phyloP scores from a whole-genome alignment of 768 basidiomycete genomes.

The Filobasidium wieringae region DNA sequence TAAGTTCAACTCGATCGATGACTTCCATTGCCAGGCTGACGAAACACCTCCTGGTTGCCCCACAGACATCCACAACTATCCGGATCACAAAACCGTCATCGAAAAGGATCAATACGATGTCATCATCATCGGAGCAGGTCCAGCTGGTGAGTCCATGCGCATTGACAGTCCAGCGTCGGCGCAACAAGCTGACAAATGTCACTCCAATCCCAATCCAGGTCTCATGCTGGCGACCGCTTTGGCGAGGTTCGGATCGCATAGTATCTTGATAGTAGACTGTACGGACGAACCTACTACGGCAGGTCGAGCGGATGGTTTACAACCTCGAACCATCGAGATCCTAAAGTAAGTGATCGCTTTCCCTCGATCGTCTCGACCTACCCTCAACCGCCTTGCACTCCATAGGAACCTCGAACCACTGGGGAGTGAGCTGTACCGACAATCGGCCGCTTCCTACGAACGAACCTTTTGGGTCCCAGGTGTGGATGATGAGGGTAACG shows the following conservation, averaged over 20 bases:
- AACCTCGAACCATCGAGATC: conserved; percentile 19
- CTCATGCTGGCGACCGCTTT: conserved; percentile 15
- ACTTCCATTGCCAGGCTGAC: background rate
- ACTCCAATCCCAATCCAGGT: background rate
- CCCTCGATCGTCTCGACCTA: too few relatives aligned
- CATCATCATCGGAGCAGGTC: conserved; percentile 23
- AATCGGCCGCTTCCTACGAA: conserved; percentile 14
- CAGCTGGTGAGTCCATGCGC: conserved; percentile 9
- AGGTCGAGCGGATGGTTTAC: conserved; percentile 17
- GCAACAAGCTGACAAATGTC: background rate
- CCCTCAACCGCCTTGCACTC: background rate
- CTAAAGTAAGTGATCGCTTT: conserved; percentile 16
- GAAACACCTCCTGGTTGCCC: background rate
- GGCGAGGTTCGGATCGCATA: conserved; percentile 16
- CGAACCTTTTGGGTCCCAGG: conserved; percentile 17
- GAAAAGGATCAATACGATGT: conserved; percentile 17
- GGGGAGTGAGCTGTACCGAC: conserved; percentile 8
- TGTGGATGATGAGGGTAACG: conserved; percentile 10
- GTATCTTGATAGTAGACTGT: conserved; percentile 10
- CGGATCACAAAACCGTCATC: conserved; percentile 9
- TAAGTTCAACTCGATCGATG: background rate
- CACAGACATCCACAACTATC: conserved; percentile 16
- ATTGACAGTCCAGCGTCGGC: background rate
- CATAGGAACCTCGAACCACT: conserved; percentile 16
- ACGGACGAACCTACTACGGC: conserved; percentile 15